Percentiles rank a stretch among this genome's conserved stretches.
These are phyloP conservation scores for Sugiyamaella chiloensis DNA, from an alignment of 805 yeast genomes.

Conservation along the genomic window DNA sequence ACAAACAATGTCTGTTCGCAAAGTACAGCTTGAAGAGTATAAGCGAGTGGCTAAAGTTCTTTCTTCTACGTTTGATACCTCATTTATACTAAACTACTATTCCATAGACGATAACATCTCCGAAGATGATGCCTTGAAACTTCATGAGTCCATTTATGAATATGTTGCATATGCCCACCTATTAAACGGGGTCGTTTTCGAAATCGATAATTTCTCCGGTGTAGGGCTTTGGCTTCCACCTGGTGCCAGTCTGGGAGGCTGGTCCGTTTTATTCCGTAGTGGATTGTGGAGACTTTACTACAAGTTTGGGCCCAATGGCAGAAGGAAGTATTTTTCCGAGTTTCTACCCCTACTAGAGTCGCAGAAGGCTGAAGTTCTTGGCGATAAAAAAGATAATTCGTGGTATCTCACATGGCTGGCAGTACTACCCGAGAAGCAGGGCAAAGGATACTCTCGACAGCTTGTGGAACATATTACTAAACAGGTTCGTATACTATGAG, in stretches of 20 bases:
- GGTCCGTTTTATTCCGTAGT: conserved; percentile 24
- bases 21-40: conserved; percentile 38
- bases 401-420: conserved; percentile 62
- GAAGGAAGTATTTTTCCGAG: conserved; percentile 49
- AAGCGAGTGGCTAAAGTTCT: conserved; percentile 54
- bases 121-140: conserved; percentile 37
- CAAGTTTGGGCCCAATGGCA: conserved; percentile 40
- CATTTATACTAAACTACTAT: conserved; percentile 51
- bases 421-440: conserved; percentile 54
- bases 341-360: conserved; percentile 46
- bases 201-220: conserved; percentile 47
- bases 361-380: conserved; percentile 42
- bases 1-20: conserved; percentile 10
- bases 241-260: conserved; percentile 26
- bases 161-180: conserved; percentile 51
- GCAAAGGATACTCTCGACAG: conserved; percentile 54
- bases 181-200: conserved; percentile 47
- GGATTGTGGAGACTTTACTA: conserved; percentile 38
- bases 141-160: conserved; percentile 52
- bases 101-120: conserved; percentile 40
- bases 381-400: conserved; percentile 38
- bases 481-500: conserved; percentile 36
- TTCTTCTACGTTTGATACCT: conserved; percentile 51
- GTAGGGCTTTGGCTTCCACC: conserved; percentile 38
- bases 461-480: conserved; percentile 50